Evolutionary conservation across 2,329 filamentous ascomycete genomes (phyloP), one percentile per base, ranked within the genome.

Genomic region (Aureobasidium mangrovei): DNA sequence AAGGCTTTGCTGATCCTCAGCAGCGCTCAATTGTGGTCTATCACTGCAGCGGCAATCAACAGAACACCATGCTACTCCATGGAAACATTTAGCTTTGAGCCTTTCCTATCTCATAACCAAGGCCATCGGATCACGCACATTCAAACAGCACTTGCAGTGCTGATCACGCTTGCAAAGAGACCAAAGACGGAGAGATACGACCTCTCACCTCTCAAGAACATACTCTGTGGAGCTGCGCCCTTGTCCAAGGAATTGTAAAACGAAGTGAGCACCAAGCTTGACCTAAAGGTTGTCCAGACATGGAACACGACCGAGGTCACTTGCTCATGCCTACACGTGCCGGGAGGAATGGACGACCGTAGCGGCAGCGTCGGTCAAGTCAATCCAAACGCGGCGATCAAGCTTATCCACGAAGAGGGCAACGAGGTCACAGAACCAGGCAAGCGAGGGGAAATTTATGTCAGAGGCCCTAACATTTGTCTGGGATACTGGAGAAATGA

Each of bases 141-240:
- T 28, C 70, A 72, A 54, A 61, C 70, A 3, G 72, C 70, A 10
- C 72, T 71, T 6, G 71, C 72, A 1, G 69, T 74, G 36, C 63
- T 74, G 59, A 65, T 74, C 33, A 72, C 73, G 70, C 60, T 74
- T 51, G 68, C 64, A 52, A 74, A 74, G 61, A 59, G 71, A 39
- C 67, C 70, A 1, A 70, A 73, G 54, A 72, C 70, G 4, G 57
- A 61, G 4, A 68, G 69, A 31, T 73, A 71, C 43, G 65, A 73
- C 57, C 57, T 74, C 12, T 69, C 64, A 48, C 70, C 68, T 44
- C 62, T 74, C 18, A 65, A 64, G 6, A 65, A 70, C 54, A 66
- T 72, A 7, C 61, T 73, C 4, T 72, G 69, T 45, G 72, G 71
- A 38, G 70, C 69, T 2, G 70, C 70, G 29, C 70, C 70, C 0